phyloP scores from a whole-genome alignment of 257 asterid genomes.

The Primulina huaijiensis region DNA sequence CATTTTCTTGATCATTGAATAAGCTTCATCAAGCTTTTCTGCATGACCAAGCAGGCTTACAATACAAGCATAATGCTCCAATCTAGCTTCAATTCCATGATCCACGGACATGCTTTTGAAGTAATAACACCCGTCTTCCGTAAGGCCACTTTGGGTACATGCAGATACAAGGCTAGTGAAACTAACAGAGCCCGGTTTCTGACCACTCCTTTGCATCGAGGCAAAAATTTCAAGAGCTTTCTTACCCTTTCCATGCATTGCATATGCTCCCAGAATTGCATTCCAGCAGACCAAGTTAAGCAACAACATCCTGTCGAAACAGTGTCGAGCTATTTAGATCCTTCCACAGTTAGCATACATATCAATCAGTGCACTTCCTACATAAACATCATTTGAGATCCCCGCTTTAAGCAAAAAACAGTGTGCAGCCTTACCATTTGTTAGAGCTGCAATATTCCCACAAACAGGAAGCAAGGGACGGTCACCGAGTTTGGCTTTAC shows the following conservation, averaged over 20 bases:
- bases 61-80: conserved; percentile 87
- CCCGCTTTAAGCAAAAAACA: conserved; percentile 64
- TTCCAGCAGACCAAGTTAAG: conserved; percentile 88
- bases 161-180: conserved; percentile 85
- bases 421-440: conserved; percentile 82
- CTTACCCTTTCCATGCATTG: conserved; percentile 75
- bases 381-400: conserved; percentile 52
- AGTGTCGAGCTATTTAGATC: conserved; percentile 50
- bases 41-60: conserved; percentile 90
- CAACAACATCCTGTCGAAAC: conserved; percentile 55
- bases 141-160: conserved; percentile 75
- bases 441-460: conserved; percentile 77
- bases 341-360: conserved; percentile 93
- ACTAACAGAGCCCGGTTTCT: conserved; percentile 68
- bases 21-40: conserved; percentile 82
- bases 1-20: conserved; percentile 61
- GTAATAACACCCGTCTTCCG: conserved; percentile 55
- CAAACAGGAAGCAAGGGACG: conserved; percentile 91
- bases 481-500: conserved; percentile 73
- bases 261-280: conserved; percentile 74
- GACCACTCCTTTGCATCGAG: conserved; percentile 56
- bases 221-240: conserved; percentile 56
- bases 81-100: conserved; percentile 55
- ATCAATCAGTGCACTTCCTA: conserved; percentile 79
- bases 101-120: conserved; percentile 61